phyloP scores from a whole-genome alignment of 345 rosid species.

The Hirschfeldia incana region DNA sequence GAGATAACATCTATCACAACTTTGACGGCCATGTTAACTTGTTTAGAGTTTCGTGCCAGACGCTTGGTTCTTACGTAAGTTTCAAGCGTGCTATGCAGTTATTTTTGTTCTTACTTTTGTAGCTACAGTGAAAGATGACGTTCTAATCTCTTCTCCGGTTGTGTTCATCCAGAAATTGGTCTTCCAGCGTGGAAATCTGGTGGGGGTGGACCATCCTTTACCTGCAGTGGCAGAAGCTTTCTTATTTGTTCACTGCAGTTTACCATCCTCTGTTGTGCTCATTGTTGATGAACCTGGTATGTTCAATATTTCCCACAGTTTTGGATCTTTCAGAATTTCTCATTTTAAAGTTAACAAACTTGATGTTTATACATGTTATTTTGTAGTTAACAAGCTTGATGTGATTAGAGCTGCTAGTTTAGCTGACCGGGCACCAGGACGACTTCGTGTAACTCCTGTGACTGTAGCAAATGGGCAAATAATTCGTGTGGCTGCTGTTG shows the following conservation, averaged over 20 bases:
- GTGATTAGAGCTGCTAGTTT: conserved; percentile 56
- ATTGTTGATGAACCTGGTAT: conserved; percentile 92
- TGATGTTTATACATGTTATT: conserved; percentile 37
- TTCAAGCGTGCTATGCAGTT: conserved; percentile 13
- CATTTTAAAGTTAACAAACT: conserved; percentile 60
- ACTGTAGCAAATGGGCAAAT: conserved; percentile 89
- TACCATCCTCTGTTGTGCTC: conserved; percentile 73
- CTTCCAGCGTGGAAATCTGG: conserved; percentile 81
- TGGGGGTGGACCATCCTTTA: conserved; percentile 75
- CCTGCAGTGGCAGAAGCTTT: conserved; percentile 68
- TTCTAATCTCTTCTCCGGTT: conserved; percentile 34
- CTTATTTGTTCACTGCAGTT: conserved; percentile 58
- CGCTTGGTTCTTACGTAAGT: conserved; percentile 71
- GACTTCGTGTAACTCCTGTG: conserved; percentile 58
- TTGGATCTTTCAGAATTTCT: conserved; percentile 18
- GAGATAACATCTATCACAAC: conserved; percentile 48
- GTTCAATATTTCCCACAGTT: conserved; percentile 23
- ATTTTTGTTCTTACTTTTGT: conserved; percentile 13
- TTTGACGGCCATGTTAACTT: conserved; percentile 46
- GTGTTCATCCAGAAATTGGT: conserved; percentile 55
- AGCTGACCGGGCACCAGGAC: conserved; percentile 58
- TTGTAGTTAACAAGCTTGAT: conserved; percentile 67
- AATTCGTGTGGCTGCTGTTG: conserved; percentile 77
- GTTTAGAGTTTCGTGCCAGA: conserved; percentile 66
- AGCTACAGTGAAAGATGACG: conserved; percentile 16